Evolutionary conservation across 441 rosid species (phyloP).

Genomic region (Pelargonium cotyledonis): DNA sequence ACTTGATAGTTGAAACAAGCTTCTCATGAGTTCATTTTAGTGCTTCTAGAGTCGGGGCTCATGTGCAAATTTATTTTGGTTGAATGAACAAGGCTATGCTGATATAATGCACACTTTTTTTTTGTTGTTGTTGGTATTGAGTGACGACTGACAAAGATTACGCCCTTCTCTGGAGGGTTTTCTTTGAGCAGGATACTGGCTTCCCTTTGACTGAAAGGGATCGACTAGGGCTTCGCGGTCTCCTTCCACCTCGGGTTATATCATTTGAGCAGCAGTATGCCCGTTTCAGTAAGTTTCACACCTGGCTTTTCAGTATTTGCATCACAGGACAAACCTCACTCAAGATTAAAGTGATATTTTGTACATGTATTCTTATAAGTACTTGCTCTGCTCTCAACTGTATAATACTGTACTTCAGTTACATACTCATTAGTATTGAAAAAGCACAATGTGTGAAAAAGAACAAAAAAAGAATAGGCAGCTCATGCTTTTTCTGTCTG

Average conservation of each 20-base stretch:
- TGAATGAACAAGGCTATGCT: neutral
- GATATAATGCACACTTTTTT: neutral
- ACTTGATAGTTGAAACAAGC: neutral
- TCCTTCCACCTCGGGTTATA: constrained; percentile 93
- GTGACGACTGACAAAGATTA: neutral
- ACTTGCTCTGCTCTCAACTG: too few species aligned
- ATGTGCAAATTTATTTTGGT: neutral
- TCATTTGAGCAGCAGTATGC: constrained; percentile 86
- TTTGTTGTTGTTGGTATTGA: neutral
- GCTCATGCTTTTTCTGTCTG: neutral
- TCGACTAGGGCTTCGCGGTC: constrained; percentile 85
- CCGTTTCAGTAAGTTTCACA: constrained; percentile 74
- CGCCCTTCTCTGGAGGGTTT: neutral
- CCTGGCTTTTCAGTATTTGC: neutral
- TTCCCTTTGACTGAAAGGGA: constrained; percentile 94
- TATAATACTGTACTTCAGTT: too few species aligned
- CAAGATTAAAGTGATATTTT: neutral
- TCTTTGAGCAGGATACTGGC: constrained; percentile 73
- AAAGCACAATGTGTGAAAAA: too few species aligned
- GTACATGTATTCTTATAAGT: too few species aligned
- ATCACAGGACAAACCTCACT: neutral
- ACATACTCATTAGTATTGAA: too few species aligned
- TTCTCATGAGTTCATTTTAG: neutral
- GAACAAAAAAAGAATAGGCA: neutral
- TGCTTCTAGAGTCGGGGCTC: neutral